Conservation (phyloP, 192 early-diverging fungal genomes). For the Backusella tarrabulga region DNA sequence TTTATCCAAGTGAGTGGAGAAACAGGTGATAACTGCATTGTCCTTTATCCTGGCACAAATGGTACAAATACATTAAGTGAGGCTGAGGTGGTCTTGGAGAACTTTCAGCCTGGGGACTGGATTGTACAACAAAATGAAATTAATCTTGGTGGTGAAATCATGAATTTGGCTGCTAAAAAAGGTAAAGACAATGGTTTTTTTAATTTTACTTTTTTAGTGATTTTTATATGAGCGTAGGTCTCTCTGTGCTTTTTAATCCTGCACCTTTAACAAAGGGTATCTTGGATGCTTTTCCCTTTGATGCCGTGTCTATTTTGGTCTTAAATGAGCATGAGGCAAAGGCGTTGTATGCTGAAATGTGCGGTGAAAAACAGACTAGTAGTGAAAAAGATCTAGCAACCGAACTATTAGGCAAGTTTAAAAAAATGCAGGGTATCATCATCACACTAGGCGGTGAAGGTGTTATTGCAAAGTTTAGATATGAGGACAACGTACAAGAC, state of each 20-base stretch:
- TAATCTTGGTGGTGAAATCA: slow-evolving; percentile 60
- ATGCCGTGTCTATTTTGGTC: slow-evolving; percentile 72
- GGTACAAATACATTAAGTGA: slow-evolving; percentile 50
- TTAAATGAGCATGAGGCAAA: slow-evolving; percentile 80
- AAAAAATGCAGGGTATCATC: slow-evolving; percentile 53
- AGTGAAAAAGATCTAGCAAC: slow-evolving; percentile 28
- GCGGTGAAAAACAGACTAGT: background rate
- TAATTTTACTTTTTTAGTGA: background rate
- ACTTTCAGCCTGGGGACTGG: slow-evolving; percentile 67
- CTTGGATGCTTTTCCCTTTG: slow-evolving; percentile 46
- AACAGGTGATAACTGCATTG: slow-evolving; percentile 84
- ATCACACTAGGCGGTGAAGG: slow-evolving; percentile 72
- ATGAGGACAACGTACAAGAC: slow-evolving; percentile 34
- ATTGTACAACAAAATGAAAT: slow-evolving; percentile 91
- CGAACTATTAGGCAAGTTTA: slow-evolving; percentile 44
- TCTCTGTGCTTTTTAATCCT: slow-evolving; percentile 83
- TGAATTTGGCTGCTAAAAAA: slow-evolving; percentile 48
- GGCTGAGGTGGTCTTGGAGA: slow-evolving; percentile 45
- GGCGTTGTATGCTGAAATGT: slow-evolving; percentile 40
- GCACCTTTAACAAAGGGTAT: slow-evolving; percentile 65
- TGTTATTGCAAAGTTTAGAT: slow-evolving; percentile 45
- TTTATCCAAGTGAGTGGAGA: slow-evolving; percentile 77
- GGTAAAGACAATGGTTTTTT: slow-evolving; percentile 36
- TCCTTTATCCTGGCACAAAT: slow-evolving; percentile 83
- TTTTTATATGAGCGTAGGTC: slow-evolving; percentile 36